Conservation (phyloP, 2,329 filamentous ascomycete genomes). For the Hypoxylon sp. region DNA sequence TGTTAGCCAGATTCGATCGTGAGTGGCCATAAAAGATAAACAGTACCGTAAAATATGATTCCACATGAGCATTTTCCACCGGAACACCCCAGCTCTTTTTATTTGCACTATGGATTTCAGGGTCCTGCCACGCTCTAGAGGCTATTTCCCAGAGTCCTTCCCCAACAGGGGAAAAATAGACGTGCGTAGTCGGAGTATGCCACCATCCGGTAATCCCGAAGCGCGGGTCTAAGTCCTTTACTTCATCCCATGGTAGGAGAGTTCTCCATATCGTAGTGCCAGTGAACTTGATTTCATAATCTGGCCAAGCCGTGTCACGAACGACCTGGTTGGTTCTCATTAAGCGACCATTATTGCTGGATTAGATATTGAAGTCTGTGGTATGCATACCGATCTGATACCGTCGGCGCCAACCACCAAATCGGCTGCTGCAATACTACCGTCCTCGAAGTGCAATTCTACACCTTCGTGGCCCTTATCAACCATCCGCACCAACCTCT, state of each 20-base stretch:
- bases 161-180: slow-evolving; percentile 52
- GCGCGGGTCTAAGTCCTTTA: slow-evolving; percentile 52
- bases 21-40: slow-evolving; percentile 41
- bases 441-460: slow-evolving; percentile 63
- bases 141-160: slow-evolving; percentile 52
- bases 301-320: slow-evolving; percentile 47
- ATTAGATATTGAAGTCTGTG: neutral
- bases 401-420: slow-evolving; percentile 68
- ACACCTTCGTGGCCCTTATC: slow-evolving; percentile 57
- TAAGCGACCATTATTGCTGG: slow-evolving; percentile 43
- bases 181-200: slow-evolving; percentile 51
- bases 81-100: slow-evolving; percentile 53
- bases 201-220: slow-evolving; percentile 52
- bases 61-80: slow-evolving; percentile 48
- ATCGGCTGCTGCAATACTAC: slow-evolving; percentile 57
- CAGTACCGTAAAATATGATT: slow-evolving; percentile 50
- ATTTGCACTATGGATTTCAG: slow-evolving; percentile 47
- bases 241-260: slow-evolving; percentile 57
- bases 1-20: slow-evolving; percentile 10
- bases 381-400: slow-evolving; percentile 61
- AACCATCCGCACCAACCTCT: slow-evolving; percentile 59
- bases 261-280: slow-evolving; percentile 65
- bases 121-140: slow-evolving; percentile 49
- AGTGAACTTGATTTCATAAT: slow-evolving; percentile 51
- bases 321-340: slow-evolving; percentile 54